phyloP scores from a whole-genome alignment of 495 filamentous ascomycete genomes.

The Bacidia gigantensis region DNA sequence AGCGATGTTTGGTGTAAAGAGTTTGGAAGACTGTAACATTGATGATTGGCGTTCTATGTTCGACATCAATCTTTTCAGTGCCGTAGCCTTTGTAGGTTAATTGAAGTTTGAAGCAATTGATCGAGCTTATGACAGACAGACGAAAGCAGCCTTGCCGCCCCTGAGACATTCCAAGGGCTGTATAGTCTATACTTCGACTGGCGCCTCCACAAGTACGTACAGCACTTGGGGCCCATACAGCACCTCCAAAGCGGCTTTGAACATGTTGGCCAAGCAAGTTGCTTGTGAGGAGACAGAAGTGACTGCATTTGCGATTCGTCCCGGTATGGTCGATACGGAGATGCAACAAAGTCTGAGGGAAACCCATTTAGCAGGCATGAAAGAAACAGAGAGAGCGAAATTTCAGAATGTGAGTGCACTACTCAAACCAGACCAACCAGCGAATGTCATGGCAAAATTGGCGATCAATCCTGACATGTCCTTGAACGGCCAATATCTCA shows the following conservation, averaged over 20 bases:
- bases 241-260: constrained; percentile 76
- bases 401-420: constrained; percentile 55
- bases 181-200: constrained; percentile 63
- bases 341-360: constrained; percentile 82
- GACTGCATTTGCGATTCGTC: constrained; percentile 55
- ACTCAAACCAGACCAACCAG: constrained; percentile 71
- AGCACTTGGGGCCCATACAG: constrained; percentile 70
- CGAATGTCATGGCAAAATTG: constrained; percentile 70
- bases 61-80: constrained; percentile 73
- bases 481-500: constrained; percentile 62
- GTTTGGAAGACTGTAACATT: constrained; percentile 45
- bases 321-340: constrained; percentile 80
- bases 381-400: constrained; percentile 47
- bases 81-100: constrained; percentile 55
- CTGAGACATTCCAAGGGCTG: constrained; percentile 56
- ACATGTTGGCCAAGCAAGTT: constrained; percentile 61
- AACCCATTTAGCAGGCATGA: constrained; percentile 50
- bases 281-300: constrained; percentile 69
- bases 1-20: constrained; percentile 61
- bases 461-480: constrained; percentile 46
- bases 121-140: constrained; percentile 30
- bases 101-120: neutral
- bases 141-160: constrained; percentile 57
- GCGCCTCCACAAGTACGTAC: constrained; percentile 55
- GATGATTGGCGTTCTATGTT: constrained; percentile 66